These are phyloP conservation scores for Podochytrium sp. DNA, from an alignment of 192 early-diverging fungal species.

Conservation along the genomic window DNA sequence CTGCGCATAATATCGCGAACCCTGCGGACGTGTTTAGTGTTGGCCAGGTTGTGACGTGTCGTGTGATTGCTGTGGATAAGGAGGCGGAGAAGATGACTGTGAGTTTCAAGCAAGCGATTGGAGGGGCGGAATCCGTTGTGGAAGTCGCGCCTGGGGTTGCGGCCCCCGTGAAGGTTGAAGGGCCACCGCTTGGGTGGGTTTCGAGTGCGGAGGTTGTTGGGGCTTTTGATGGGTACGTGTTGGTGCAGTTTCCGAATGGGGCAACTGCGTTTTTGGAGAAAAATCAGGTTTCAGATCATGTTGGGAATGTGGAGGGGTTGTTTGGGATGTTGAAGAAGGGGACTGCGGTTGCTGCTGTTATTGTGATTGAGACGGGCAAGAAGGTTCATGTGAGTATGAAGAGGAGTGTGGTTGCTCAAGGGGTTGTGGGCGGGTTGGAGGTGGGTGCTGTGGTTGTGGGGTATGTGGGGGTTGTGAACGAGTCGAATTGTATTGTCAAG, in stretches of 20 bases:
- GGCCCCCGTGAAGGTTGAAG: conserved; percentile 39
- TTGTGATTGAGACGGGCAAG: conserved; percentile 34
- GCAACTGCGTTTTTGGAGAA: conserved; percentile 58
- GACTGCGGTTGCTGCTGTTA: conserved; percentile 57
- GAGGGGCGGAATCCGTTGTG: conserved; percentile 33
- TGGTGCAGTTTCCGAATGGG: conserved; percentile 57
- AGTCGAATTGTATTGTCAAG: conserved; percentile 71
- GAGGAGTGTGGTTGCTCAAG: conserved; percentile 31
- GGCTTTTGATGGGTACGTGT: conserved; percentile 51
- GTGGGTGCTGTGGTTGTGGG: conserved; percentile 72
- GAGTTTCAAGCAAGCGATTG: conserved; percentile 60
- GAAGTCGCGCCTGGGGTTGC: conserved; percentile 39
- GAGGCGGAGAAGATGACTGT: conserved; percentile 65
- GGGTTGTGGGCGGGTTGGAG: conserved; percentile 54
- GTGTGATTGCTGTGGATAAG: conserved; percentile 64
- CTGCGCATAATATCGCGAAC: conserved; percentile 42
- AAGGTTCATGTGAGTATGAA: conserved; percentile 51
- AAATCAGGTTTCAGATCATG: conserved; percentile 72
- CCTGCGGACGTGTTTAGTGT: conserved; percentile 70
- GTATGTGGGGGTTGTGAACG: conserved; percentile 71
- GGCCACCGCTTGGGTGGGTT: no score
- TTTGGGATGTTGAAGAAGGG: conserved; percentile 61
- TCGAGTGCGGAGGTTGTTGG: conserved; percentile 61
- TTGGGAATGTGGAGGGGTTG: conserved; percentile 43
- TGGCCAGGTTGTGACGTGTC: conserved; percentile 76